phyloP scores from a whole-genome alignment of 2,329 filamentous ascomycete genomes.

The Botrytis byssoidea region DNA sequence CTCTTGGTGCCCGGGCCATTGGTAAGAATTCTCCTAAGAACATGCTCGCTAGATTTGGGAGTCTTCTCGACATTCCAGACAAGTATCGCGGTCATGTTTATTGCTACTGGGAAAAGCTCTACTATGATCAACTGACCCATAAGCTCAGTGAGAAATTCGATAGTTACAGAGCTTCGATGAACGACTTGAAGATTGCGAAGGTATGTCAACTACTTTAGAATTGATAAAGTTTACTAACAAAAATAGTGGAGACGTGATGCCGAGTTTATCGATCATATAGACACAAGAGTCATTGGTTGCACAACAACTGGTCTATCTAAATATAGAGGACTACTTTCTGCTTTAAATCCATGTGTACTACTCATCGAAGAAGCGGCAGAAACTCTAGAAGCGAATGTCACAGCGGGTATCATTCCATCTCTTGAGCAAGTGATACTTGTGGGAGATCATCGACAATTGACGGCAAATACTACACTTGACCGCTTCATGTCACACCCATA shows the following conservation, averaged over 20 bases:
- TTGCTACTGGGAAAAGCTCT: constrained; percentile 33
- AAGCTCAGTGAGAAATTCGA: constrained; percentile 26
- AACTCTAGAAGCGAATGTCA: constrained; percentile 52
- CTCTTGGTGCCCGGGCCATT: constrained; percentile 4
- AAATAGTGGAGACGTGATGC: constrained; percentile 27
- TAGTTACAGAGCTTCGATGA: constrained; percentile 29
- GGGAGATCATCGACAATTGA: constrained; percentile 68
- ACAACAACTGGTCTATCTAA: constrained; percentile 71
- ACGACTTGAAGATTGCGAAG: constrained; percentile 29
- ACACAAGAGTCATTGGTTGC: constrained; percentile 40
- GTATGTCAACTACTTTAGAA: constrained; percentile 18
- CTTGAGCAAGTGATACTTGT: constrained; percentile 66
- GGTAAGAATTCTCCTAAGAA: constrained; percentile 28
- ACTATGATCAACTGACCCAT: constrained; percentile 28
- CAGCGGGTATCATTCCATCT: constrained; percentile 58
- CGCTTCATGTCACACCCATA: constrained; percentile 57
- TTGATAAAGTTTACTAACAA: background rate
- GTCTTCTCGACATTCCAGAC: constrained; percentile 35
- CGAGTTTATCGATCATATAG: constrained; percentile 60
- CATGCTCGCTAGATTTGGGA: constrained; percentile 24
- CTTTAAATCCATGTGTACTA: constrained; percentile 58
- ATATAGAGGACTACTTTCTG: constrained; percentile 61
- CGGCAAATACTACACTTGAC: constrained; percentile 56
- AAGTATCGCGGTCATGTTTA: constrained; percentile 36
- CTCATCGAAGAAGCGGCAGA: constrained; percentile 72